Percentiles rank a stretch among this genome's conserved stretches.
These are phyloP conservation scores for Talaromyces sp. DNA, from an alignment of 2,329 filamentous ascomycete genomes.

Conservation along the genomic window DNA sequence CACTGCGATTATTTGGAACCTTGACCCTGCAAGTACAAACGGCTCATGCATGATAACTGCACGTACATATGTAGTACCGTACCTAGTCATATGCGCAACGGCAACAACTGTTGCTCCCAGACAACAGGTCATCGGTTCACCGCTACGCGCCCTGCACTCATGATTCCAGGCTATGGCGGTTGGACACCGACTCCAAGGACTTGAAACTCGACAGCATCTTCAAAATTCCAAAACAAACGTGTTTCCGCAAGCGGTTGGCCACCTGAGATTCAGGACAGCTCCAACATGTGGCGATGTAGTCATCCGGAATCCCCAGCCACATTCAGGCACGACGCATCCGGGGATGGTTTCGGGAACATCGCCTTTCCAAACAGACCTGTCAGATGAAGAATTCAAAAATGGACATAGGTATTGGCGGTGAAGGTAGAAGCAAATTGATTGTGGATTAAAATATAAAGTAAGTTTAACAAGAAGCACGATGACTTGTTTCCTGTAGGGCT, in stretches of 20 bases:
- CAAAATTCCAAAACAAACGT: background rate
- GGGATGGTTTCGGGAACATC: background rate
- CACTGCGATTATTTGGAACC: background rate
- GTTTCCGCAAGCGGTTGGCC: background rate
- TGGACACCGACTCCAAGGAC: background rate
- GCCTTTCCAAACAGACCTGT: background rate
- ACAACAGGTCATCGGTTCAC: background rate
- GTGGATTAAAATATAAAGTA: background rate
- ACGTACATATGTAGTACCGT: background rate
- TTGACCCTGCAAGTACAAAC: background rate
- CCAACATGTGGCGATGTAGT: background rate
- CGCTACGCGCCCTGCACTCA: background rate
- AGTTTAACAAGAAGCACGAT: background rate
- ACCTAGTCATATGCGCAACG: background rate
- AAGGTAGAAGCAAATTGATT: background rate
- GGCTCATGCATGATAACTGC: background rate
- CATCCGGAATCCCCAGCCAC: background rate
- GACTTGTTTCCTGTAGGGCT: background rate
- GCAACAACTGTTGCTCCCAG: background rate
- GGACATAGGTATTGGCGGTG: background rate
- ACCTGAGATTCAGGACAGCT: background rate
- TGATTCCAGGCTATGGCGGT: background rate
- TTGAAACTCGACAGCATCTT: background rate
- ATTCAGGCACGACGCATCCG: background rate
- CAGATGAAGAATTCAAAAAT: background rate